Evolutionary conservation across 1,139 yeast species (phyloP).

Genomic region (Taphrina deformans): DNA sequence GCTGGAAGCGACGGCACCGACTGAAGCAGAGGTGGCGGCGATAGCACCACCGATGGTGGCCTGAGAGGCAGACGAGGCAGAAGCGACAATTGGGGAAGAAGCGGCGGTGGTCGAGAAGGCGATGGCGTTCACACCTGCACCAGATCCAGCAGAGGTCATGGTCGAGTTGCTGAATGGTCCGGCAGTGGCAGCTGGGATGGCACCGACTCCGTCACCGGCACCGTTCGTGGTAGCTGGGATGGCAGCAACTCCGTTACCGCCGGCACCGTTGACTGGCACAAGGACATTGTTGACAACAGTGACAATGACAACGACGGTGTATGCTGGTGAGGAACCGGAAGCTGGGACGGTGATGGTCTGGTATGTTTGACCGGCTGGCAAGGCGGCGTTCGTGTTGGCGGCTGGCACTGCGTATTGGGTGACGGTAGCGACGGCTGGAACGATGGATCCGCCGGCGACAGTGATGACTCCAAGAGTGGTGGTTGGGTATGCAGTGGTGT

Average conservation of each 20-base stretch:
- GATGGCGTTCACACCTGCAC: not conserved
- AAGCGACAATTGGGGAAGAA: not conserved
- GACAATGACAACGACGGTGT: constrained; percentile 17
- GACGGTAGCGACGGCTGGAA: constrained; percentile 34
- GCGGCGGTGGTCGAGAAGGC: not conserved
- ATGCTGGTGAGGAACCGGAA: constrained; percentile 3
- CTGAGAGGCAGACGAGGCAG: constrained; percentile 18
- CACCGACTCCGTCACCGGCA: constrained; percentile 15
- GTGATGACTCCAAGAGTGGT: constrained; percentile 30
- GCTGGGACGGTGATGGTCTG: constrained; percentile 18
- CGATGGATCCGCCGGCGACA: constrained; percentile 25
- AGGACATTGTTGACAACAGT: constrained; percentile 23
- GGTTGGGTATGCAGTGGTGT: constrained; percentile 32
- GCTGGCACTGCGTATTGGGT: constrained; percentile 20
- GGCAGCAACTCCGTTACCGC: constrained; percentile 19
- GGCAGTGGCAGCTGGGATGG: constrained; percentile 11
- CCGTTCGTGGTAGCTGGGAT: constrained; percentile 19
- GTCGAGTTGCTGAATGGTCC: constrained; percentile 15
- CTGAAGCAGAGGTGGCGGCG: constrained; percentile 36
- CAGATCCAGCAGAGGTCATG: constrained; percentile 33
- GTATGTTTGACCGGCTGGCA: constrained; percentile 22
- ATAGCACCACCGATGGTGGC: constrained; percentile 36
- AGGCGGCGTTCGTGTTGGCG: constrained; percentile 29
- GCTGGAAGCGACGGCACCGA: constrained; percentile 27
- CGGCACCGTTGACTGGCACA: constrained; percentile 17